Percentiles rank a stretch among this genome's conserved stretches.
Evolutionary conservation across 1,284 basidiomycete species (phyloP).

Genomic region (Trichosporon asahii): DNA sequence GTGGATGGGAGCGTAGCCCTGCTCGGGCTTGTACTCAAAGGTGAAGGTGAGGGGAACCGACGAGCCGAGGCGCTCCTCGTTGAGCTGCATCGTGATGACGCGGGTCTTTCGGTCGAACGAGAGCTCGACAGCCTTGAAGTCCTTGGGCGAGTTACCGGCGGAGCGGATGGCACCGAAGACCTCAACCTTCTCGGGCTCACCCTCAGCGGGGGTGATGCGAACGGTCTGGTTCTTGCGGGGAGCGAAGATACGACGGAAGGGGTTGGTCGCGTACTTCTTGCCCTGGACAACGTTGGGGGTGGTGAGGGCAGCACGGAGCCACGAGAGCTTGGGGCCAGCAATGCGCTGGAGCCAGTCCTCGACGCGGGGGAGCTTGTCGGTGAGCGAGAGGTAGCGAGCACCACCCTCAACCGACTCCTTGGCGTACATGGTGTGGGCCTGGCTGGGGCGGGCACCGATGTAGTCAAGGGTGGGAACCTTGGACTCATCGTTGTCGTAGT

Average conservation of each 20-base stretch:
- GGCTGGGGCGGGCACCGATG: conserved; percentile 60
- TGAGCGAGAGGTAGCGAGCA: conserved; percentile 61
- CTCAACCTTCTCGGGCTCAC: conserved; percentile 56
- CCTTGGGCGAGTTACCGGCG: conserved; percentile 61
- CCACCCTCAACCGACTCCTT: conserved; percentile 56
- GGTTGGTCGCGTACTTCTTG: conserved; percentile 78
- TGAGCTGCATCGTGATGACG: conserved; percentile 71
- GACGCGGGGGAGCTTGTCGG: conserved; percentile 59
- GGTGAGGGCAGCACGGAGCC: conserved; percentile 82
- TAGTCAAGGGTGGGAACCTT: conserved; percentile 83
- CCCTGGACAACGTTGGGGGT: conserved; percentile 83
- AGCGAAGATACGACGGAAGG: conserved; percentile 77
- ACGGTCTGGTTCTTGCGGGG: conserved; percentile 77
- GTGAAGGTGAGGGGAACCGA: conserved; percentile 76
- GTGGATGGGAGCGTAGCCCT: conserved; percentile 89
- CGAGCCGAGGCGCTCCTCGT: conserved; percentile 74
- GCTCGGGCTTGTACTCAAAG: conserved; percentile 83
- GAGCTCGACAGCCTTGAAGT: conserved; percentile 84
- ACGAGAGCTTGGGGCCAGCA: conserved; percentile 73
- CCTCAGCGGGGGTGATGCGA: conserved; percentile 58
- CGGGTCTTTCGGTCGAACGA: conserved; percentile 58
- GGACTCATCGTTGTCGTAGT: conserved; percentile 73
- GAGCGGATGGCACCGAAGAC: conserved; percentile 78
- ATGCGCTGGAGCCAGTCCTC: conserved; percentile 79
- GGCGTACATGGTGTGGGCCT: conserved; percentile 56